Evolutionary conservation across 495 filamentous ascomycete species (phyloP).

Genomic region (Podospora conica): DNA sequence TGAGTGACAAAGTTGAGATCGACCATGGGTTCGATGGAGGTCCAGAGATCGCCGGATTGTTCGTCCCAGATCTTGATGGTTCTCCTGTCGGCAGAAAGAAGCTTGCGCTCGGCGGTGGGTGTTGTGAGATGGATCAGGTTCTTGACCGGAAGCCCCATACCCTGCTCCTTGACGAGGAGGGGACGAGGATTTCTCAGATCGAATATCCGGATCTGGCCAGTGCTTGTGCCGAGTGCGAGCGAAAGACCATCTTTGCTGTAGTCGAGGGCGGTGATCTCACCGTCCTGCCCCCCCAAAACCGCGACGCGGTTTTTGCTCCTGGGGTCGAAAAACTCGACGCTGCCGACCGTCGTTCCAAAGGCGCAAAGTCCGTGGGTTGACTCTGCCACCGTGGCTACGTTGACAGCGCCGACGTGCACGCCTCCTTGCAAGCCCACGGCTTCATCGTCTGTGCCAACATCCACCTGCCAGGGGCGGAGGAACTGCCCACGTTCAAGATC

Average conservation of each 20-base stretch:
- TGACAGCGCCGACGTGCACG: slow-evolving; percentile 75
- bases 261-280: slow-evolving; percentile 79
- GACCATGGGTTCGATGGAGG: slow-evolving; percentile 87
- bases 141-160: slow-evolving; percentile 90
- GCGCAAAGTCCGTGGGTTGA: slow-evolving; percentile 85
- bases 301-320: slow-evolving; percentile 76
- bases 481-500: slow-evolving; percentile 81
- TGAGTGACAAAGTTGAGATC: slow-evolving; percentile 90
- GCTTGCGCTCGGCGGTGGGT: slow-evolving; percentile 73
- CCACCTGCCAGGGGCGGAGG: slow-evolving; percentile 70
- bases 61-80: slow-evolving; percentile 98
- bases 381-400: slow-evolving; percentile 83
- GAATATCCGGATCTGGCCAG: slow-evolving; percentile 85
- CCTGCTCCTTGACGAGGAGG: slow-evolving; percentile 85
- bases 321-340: slow-evolving; percentile 94
- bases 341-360: slow-evolving; percentile 93
- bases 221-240: slow-evolving; percentile 80
- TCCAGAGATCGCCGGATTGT: slow-evolving; percentile 76
- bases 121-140: slow-evolving; percentile 80
- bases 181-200: slow-evolving; percentile 86
- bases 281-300: slow-evolving; percentile 55
- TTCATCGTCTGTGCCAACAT: slow-evolving; percentile 78
- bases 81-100: slow-evolving; percentile 85
- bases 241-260: slow-evolving; percentile 82
- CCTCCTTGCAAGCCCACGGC: slow-evolving; percentile 72